Conservation (phyloP, 1,139 yeast species). For the Nadsonia starkeyi-henricii region DNA sequence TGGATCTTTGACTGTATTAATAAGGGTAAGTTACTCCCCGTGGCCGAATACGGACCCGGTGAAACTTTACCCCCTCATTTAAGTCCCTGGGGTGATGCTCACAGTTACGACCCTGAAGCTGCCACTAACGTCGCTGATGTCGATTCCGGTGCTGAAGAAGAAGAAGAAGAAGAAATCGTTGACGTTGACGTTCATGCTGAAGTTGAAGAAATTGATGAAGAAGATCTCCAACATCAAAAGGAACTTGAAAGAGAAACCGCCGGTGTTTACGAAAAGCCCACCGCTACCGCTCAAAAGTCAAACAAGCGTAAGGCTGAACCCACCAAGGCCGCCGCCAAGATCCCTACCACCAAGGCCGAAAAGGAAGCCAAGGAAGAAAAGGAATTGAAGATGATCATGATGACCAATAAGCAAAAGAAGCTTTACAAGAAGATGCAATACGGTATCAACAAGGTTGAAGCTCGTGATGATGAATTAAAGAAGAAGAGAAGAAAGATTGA, state of each 20-base stretch:
- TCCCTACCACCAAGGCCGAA: constrained; percentile 21
- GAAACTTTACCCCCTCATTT: constrained; percentile 92
- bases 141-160: constrained; percentile 31
- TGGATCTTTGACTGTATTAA: constrained; percentile 93
- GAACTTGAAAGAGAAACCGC: constrained; percentile 86
- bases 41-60: constrained; percentile 79
- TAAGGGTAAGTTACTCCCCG: constrained; percentile 60
- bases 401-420: constrained; percentile 92
- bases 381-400: constrained; percentile 87
- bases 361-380: constrained; percentile 60
- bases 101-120: constrained; percentile 74
- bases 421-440: constrained; percentile 92
- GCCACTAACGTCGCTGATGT: constrained; percentile 24
- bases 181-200: constrained; percentile 37
- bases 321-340: constrained; percentile 7
- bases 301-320: constrained; percentile 13
- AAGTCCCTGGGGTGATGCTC: constrained; percentile 98
- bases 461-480: constrained; percentile 57
- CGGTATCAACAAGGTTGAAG: constrained; percentile 75
- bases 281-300: constrained; percentile 32
- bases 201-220: constrained; percentile 33
- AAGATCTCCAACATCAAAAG: constrained; percentile 46
- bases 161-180: constrained; percentile 38
- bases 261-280: constrained; percentile 48
- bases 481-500: constrained; percentile 69